These are phyloP conservation scores for Aspergillus tamarii DNA, from an alignment of 2,329 filamentous ascomycete species.

Conservation along the genomic window DNA sequence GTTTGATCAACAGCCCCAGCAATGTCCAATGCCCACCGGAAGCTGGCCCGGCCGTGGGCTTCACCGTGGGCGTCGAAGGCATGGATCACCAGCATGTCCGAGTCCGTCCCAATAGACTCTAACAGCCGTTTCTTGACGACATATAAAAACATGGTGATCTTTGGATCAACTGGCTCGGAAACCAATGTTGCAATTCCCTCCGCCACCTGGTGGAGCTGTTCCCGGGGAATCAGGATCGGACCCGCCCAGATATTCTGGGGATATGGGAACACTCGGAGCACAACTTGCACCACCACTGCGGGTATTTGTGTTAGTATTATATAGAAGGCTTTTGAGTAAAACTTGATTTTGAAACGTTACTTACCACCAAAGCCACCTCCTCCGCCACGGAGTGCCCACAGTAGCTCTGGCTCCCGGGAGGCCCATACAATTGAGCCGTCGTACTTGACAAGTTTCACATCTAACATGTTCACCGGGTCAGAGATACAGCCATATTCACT, in stretches of 20 bases:
- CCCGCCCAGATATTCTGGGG: conserved; percentile 20
- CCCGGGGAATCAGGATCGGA: conserved; percentile 16
- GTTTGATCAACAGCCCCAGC: not conserved
- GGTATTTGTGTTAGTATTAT: not conserved
- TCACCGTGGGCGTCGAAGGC: not conserved
- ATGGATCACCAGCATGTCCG: not conserved
- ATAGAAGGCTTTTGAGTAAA: not conserved
- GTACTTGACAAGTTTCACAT: conserved; percentile 35
- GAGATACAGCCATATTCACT: not conserved
- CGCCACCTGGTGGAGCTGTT: conserved; percentile 10
- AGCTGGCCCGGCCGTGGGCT: not conserved
- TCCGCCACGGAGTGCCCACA: conserved; percentile 47
- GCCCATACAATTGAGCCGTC: conserved; percentile 46
- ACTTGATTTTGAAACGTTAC: not conserved
- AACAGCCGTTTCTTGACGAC: conserved; percentile 14
- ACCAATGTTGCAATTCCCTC: conserved; percentile 9
- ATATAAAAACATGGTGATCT: conserved; percentile 19
- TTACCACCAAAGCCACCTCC: conserved; percentile 36
- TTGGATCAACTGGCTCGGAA: conserved; percentile 6
- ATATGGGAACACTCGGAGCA: conserved; percentile 15
- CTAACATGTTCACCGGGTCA: not conserved
- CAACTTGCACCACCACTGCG: conserved; percentile 7
- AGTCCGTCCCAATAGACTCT: conserved; percentile 6
- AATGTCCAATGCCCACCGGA: not conserved
- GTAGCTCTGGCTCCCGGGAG: conserved; percentile 41